Evolutionary conservation across 495 filamentous ascomycete genomes (phyloP).

Genomic region (Clavariopsis aquatica): DNA sequence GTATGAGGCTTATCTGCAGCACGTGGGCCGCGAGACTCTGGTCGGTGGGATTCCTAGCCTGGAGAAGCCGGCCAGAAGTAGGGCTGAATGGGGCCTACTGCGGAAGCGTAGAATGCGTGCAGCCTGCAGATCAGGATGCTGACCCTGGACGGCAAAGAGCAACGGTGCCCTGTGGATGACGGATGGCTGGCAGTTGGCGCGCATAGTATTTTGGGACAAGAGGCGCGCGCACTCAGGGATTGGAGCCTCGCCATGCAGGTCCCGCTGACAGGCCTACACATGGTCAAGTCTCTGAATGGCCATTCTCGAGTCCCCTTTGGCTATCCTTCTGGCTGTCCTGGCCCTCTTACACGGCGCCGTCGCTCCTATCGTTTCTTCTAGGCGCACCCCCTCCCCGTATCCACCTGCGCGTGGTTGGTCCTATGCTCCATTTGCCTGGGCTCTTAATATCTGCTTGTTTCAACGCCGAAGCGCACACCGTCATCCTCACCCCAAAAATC

Average conservation of each 20-base stretch:
- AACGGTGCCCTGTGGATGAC: neutral
- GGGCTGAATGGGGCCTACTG: neutral
- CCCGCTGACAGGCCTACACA: neutral
- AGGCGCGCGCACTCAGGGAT: neutral
- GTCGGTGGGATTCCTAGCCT: neutral
- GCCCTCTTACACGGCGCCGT: too few species aligned
- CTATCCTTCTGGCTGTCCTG: too few species aligned
- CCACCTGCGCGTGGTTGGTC: neutral
- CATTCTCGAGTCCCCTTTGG: neutral
- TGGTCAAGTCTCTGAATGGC: neutral
- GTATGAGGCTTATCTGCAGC: slow-evolving; percentile 7
- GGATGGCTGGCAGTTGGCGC: neutral
- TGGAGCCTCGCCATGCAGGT: neutral
- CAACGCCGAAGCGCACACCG: neutral
- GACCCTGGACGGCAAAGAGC: neutral
- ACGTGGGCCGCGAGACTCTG: slow-evolving; percentile 9
- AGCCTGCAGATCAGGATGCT: neutral
- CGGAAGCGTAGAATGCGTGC: neutral
- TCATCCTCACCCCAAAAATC: neutral
- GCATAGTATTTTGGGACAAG: neutral
- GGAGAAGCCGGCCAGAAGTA: neutral
- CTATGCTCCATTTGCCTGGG: neutral
- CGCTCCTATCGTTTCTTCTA: neutral
- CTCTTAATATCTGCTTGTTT: neutral
- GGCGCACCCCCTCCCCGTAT: neutral